Base-by-base conservation (phyloP, 169 alveolate genomes). In the Toxoplasma gondii region DNA sequence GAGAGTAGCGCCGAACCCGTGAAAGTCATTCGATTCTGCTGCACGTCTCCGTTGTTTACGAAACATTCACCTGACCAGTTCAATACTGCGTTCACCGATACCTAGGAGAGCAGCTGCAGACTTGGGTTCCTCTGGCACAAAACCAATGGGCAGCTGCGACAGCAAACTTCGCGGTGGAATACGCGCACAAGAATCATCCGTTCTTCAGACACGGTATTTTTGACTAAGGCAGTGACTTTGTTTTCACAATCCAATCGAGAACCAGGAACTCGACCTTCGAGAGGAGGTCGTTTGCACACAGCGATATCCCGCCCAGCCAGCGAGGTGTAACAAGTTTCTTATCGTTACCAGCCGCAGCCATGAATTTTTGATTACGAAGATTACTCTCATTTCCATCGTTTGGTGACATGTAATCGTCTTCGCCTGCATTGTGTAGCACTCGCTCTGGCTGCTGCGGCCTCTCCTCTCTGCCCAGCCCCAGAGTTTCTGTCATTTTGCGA, bases 301-400 rank as follows among this genome's bases (percentile, higher is more conserved):
- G 90, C 22, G 54, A 43, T 9, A 22, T 36, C 38, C 90, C 90
- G 1, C 90, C 90, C 0, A 82, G 41, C 90, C 90, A 82, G 69
- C 41, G 38, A 4, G 90, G 69, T 5, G 34, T 82, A 22, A 82
- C 90, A 16, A 82, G 41, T 29, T 39, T 49, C 90, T 78, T 78
- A 78, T 78, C 86, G 19, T 64, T 31, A 1, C 84, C 22, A 5
- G 17, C 2, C 81, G 81, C 81, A 69, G 19, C 31, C 10, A 69
- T n/a, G 34, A 69, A 2, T 69, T 69, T n/a, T 12, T 7, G 12
- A 49, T 49, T 49, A 49, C 58, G 58, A 49, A 49, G 10, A 4
- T 80, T 27, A 7, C 9, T 7, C 10, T 31, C 53, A 17, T 31
- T 38, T 80, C 34, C 49, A 19, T 34, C 49, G 88, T 7, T 4